phyloP scores from a whole-genome alignment of 2,329 filamentous ascomycete species.

The Epichloe coenophiala region DNA sequence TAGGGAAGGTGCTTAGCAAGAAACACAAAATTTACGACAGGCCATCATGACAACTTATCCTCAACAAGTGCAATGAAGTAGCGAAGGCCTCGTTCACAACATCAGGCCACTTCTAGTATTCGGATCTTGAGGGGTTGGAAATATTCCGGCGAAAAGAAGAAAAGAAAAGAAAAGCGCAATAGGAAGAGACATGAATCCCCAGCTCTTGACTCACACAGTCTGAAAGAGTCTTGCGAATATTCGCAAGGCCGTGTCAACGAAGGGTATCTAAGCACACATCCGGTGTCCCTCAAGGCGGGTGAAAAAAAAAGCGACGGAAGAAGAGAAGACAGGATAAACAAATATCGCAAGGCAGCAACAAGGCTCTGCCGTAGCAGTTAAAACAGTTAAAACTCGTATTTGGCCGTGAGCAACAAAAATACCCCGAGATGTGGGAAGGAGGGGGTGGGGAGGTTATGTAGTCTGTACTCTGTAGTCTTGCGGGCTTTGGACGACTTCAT shows the following conservation, averaged over 20 bases:
- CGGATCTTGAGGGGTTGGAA: not conserved
- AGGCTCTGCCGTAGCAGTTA: not conserved
- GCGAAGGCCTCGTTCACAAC: not conserved
- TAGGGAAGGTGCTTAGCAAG: not conserved
- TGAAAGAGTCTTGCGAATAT: not conserved
- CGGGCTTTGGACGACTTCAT: not conserved
- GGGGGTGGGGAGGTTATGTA: constrained; percentile 5
- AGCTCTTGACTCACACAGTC: not conserved
- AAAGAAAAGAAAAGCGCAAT: not conserved
- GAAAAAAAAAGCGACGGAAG: not conserved
- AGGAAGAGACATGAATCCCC: not conserved
- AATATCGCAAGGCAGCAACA: not conserved
- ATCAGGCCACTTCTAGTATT: not conserved
- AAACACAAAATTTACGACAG: too few species aligned
- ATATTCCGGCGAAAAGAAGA: not conserved
- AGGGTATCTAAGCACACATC: not conserved
- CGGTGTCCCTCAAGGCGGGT: not conserved
- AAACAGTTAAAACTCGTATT: not conserved
- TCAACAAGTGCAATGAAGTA: not conserved
- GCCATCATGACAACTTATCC: too few species aligned
- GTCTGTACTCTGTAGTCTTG: not conserved
- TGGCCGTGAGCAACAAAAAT: not conserved
- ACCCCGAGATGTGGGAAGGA: not conserved
- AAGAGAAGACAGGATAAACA: not conserved
- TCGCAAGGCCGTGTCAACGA: not conserved